Percentiles rank a stretch among this genome's conserved stretches.
Conservation (phyloP, 805 yeast genomes). For the Wickerhamiella slavikovae region DNA sequence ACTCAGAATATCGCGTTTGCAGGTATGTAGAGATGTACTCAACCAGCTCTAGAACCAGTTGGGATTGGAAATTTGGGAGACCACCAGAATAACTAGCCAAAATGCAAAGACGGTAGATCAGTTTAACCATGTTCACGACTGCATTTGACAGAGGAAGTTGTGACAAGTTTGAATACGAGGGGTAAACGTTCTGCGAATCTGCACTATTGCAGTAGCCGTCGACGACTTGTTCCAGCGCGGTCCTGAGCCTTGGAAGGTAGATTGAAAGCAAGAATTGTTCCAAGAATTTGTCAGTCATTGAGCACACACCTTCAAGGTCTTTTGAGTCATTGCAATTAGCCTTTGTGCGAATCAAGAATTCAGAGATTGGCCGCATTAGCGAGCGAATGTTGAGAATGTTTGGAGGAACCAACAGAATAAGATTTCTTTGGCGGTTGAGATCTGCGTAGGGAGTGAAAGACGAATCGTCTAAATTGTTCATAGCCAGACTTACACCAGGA, state of each 20-base stretch:
- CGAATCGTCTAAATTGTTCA: conserved; percentile 16
- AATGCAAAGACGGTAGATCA: conserved; percentile 28
- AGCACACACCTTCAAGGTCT: conserved; percentile 8
- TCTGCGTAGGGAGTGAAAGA: conserved; percentile 11
- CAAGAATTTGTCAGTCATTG: conserved; percentile 29
- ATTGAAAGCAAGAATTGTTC: conserved; percentile 39
- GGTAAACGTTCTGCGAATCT: conserved; percentile 20
- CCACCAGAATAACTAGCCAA: conserved; percentile 38
- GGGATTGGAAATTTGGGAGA: conserved; percentile 35
- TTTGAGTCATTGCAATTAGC: background rate
- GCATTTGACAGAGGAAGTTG: conserved; percentile 20
- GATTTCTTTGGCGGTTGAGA: conserved; percentile 7
- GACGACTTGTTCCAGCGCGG: conserved; percentile 29
- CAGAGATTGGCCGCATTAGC: conserved; percentile 49
- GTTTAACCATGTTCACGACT: conserved; percentile 26
- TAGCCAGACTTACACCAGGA: conserved; percentile 35
- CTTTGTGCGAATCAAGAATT: conserved; percentile 36
- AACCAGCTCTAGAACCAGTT: conserved; percentile 14
- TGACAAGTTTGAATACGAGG: conserved; percentile 13
- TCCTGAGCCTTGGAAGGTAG: conserved; percentile 44
- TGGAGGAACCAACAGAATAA: conserved; percentile 21
- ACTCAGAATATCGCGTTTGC: no score
- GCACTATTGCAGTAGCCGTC: no score
- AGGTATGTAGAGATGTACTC: conserved; percentile 7
- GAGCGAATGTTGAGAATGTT: conserved; percentile 64